phyloP scores from a whole-genome alignment of 164 flowering plant species.

The Amborella trichopoda region DNA sequence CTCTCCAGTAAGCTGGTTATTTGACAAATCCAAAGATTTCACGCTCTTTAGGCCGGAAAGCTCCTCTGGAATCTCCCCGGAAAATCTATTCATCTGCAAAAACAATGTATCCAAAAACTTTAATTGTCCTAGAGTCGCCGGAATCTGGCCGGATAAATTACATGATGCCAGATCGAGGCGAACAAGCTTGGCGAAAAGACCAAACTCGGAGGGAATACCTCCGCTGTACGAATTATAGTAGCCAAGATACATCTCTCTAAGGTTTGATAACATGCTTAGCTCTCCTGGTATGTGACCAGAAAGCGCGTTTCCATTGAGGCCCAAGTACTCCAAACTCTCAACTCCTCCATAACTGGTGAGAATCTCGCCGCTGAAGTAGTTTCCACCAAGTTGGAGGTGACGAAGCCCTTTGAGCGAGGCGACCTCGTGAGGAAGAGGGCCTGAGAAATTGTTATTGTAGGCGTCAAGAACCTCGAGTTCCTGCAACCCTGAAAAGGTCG shows the following conservation, averaged over 20 bases:
- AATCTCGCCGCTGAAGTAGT: constrained; percentile 60
- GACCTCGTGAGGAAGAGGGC: constrained; percentile 38
- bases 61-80: constrained; percentile 55
- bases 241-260: constrained; percentile 30
- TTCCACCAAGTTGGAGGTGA: constrained; percentile 53
- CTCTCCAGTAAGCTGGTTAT: constrained; percentile 51
- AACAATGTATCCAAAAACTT: constrained; percentile 45
- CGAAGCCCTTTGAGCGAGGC: constrained; percentile 25
- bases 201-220: constrained; percentile 60
- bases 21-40: constrained; percentile 59
- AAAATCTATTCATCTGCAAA: constrained; percentile 47
- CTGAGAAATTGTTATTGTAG: constrained; percentile 64
- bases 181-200: constrained; percentile 25
- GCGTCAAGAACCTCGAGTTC: constrained; percentile 49
- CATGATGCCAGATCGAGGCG: constrained; percentile 46
- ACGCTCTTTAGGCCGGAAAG: constrained; percentile 39
- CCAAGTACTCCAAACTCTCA: constrained; percentile 40
- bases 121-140: constrained; percentile 38
- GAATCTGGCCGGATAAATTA: constrained; percentile 67
- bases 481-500: constrained; percentile 15
- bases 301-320: constrained; percentile 42
- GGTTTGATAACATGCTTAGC: constrained; percentile 25
- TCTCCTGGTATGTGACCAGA: constrained; percentile 47
- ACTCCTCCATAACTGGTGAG: constrained; percentile 46
- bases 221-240: constrained; percentile 32